Base-by-base conservation (phyloP, 164 flowering plant genomes). In the Cinnamomum chago region DNA sequence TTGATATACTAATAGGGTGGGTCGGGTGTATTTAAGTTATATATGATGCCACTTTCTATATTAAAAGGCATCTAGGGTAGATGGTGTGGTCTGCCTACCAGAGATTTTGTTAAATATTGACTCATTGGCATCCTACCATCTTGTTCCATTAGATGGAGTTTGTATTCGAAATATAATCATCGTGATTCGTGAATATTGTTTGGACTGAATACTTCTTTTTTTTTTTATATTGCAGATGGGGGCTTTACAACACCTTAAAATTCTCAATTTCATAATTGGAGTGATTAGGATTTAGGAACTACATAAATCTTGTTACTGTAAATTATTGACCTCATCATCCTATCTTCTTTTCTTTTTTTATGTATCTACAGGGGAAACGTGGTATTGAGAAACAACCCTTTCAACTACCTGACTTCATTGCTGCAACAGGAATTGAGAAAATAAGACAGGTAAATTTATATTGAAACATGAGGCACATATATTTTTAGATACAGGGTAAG, bases 381-480 rank as follows among this genome's bases (percentile, higher is more conserved):
- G 99, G 99, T 76, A 96, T 94, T 73, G 99, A 96, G 83, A 96
- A 96, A 77, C 97, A 90, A 75, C 99, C 98, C 58, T 96, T 96
- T 76, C 99, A 96, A 81, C 98, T 96, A 80, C 99, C 98, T 74
- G 98, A 94, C 79, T 96, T 92, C 77, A 96, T 96, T 86, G 98
- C 99, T 74, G 97, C 95, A 47, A 96, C 99, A 10, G 98, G 98
- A 76, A 96, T 96, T 79, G 97, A 94, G 83, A 96, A 96, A 86
- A 91, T 96, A 65, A 90, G 99, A 85, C 98, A 96, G 90, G 99
- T 92, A 80, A 58, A 74, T 28, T 25, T 13, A 66, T 12, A 28
- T 20, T 13, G 40, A 50, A 24, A 23, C 23, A 23, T n/a, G 62
- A 52, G 13, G 33, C 62, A 50, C 18, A 13, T 30, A 30, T 0